These are phyloP conservation scores for Gnetum montanum DNA, from an alignment of 75 land plant species.

Conservation along the genomic window DNA sequence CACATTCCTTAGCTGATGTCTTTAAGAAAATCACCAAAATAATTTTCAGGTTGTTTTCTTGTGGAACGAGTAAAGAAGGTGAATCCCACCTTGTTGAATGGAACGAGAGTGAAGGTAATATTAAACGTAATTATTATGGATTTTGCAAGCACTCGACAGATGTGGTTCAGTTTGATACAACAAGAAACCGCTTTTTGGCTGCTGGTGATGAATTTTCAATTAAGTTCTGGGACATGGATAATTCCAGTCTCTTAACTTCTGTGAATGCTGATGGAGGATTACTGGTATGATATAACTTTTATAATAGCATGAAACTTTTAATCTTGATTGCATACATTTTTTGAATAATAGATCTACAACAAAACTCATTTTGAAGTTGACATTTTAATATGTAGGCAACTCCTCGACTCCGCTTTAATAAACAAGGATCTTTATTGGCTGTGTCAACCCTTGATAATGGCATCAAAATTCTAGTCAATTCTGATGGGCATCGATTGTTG, in stretches of 20 bases:
- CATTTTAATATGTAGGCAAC: slow-evolving; percentile 31
- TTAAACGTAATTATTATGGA: slow-evolving; percentile 71
- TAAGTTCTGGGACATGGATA: slow-evolving; percentile 93
- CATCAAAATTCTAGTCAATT: slow-evolving; percentile 69
- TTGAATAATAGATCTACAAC: no score
- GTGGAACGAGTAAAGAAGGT: slow-evolving; percentile 90
- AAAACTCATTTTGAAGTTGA: not conserved
- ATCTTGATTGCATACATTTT: not conserved
- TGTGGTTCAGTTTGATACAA: slow-evolving; percentile 82
- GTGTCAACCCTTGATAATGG: slow-evolving; percentile 76
- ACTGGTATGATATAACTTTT: slow-evolving; percentile 21
- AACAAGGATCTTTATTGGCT: slow-evolving; percentile 72
- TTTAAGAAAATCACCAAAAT: not conserved
- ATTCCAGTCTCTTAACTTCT: slow-evolving; percentile 43
- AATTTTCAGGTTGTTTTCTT: slow-evolving; percentile 72
- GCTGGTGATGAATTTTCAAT: slow-evolving; percentile 82
- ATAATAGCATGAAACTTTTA: slow-evolving; percentile 9
- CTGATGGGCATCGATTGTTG: slow-evolving; percentile 56
- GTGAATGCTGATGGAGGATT: slow-evolving; percentile 82
- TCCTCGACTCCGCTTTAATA: slow-evolving; percentile 78
- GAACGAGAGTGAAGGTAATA: slow-evolving; percentile 92
- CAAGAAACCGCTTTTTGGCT: slow-evolving; percentile 63
- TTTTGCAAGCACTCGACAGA: slow-evolving; percentile 59
- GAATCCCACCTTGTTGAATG: slow-evolving; percentile 82
- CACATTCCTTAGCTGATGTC: not conserved